These are phyloP conservation scores for Diplodia scrobiculata DNA, from an alignment of 2,329 filamentous ascomycete genomes.

Conservation along the genomic window DNA sequence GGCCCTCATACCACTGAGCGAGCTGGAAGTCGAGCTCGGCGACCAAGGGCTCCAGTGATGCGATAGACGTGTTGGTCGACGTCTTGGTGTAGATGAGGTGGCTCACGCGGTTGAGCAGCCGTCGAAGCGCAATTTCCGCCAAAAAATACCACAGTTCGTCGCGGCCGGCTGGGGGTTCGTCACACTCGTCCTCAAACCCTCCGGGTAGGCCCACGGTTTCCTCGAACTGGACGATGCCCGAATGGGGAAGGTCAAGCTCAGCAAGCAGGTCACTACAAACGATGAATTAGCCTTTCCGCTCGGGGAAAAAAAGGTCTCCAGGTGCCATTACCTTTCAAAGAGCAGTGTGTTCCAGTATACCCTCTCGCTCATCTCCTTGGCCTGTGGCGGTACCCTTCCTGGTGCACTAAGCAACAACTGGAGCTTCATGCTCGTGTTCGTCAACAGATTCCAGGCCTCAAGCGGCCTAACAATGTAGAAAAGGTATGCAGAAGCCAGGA, in stretches of 20 bases:
- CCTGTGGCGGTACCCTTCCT: slow-evolving; percentile 67
- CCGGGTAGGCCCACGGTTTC: slow-evolving; percentile 77
- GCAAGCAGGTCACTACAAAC: slow-evolving; percentile 66
- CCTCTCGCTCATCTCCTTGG: slow-evolving; percentile 72
- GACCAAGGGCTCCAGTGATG: slow-evolving; percentile 74
- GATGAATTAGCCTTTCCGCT: slow-evolving; percentile 16
- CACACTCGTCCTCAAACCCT: slow-evolving; percentile 70
- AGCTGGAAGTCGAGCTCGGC: slow-evolving; percentile 80
- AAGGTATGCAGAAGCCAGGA: slow-evolving; percentile 77
- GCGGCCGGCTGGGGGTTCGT: slow-evolving; percentile 63
- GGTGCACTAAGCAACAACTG: slow-evolving; percentile 76
- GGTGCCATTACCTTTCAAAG: slow-evolving; percentile 61
- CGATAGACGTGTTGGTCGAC: slow-evolving; percentile 63
- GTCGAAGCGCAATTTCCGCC: slow-evolving; percentile 76
- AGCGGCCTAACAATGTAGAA: slow-evolving; percentile 80
- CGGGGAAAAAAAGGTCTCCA: not conserved
- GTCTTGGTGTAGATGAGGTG: slow-evolving; percentile 78
- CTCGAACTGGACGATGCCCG: slow-evolving; percentile 79
- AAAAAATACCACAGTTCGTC: slow-evolving; percentile 87
- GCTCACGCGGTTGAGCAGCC: slow-evolving; percentile 76
- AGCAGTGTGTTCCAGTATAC: slow-evolving; percentile 84
- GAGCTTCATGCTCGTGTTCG: slow-evolving; percentile 77
- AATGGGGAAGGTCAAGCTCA: slow-evolving; percentile 79
- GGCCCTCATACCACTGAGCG: slow-evolving; percentile 79
- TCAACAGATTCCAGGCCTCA: slow-evolving; percentile 79